Percentiles rank a stretch among this genome's conserved stretches.
These are phyloP conservation scores for Silene noctiflora DNA, from an alignment of 179 eudicot species.

Conservation along the genomic window DNA sequence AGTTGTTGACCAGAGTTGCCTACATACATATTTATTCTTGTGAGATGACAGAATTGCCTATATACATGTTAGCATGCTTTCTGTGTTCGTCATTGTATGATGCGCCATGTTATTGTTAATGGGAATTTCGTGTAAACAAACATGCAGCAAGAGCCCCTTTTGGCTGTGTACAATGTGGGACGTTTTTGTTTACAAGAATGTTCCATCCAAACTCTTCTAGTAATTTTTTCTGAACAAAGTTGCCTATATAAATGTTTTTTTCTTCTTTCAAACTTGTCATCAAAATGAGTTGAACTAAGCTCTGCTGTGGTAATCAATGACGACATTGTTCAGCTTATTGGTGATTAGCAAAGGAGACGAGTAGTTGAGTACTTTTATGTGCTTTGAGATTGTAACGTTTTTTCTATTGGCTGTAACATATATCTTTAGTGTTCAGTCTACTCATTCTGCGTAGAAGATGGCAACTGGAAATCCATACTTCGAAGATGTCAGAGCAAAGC, in stretches of 20 bases:
- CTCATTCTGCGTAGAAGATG: slow-evolving; percentile 34
- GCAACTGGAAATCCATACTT: slow-evolving; percentile 61
- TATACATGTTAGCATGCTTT: too few relatives aligned
- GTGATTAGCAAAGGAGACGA: not conserved
- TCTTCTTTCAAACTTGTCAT: not conserved
- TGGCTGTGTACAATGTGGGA: not conserved
- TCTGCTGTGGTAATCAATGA: not conserved
- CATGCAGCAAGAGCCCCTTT: not conserved
- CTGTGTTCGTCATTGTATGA: slow-evolving; percentile 1
- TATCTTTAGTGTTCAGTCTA: slow-evolving; percentile 9
- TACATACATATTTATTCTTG: not conserved
- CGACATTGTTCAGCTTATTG: too few relatives aligned
- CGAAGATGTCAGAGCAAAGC: slow-evolving; percentile 58
- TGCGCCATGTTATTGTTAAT: not conserved
- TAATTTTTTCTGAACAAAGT: too few relatives aligned
- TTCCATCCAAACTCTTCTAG: not conserved
- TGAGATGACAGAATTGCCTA: not conserved
- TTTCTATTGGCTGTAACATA: slow-evolving; percentile 6
- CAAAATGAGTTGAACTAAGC: not conserved
- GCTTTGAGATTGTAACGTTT: not conserved
- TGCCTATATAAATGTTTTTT: too few relatives aligned
- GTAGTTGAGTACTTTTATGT: not conserved
- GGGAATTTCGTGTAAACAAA: not conserved
- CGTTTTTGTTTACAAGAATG: not conserved
- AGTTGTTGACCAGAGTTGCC: not conserved